Base-by-base conservation (phyloP, 371 early-diverging fungal species). In the Actinomucor elegans region DNA sequence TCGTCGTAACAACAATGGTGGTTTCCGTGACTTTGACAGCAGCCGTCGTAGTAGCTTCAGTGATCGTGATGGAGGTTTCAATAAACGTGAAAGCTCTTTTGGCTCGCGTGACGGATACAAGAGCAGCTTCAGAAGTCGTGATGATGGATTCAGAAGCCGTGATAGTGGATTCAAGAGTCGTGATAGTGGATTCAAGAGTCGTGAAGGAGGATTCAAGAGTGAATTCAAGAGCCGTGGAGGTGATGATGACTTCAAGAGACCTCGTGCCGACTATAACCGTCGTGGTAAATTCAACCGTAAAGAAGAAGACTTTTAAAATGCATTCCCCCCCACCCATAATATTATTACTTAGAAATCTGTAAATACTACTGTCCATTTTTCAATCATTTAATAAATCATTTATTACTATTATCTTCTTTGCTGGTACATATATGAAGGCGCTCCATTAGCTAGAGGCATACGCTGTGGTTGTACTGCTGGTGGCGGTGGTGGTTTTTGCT, bases 401-500 rank as follows among this genome's bases (percentile, higher is more conserved):
- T n/a, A n/a, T n/a, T n/a, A n/a, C n/a, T n/a, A n/a, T n/a, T n/a
- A n/a, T n/a, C n/a, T n/a, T n/a, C n/a, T n/a, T n/a, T n/a, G n/a
- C n/a, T n/a, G n/a, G n/a, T n/a, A n/a, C n/a, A n/a, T n/a, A n/a
- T n/a, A n/a, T n/a, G n/a, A n/a, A n/a, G n/a, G n/a, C n/a, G n/a
- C n/a, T n/a, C 7, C 47, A 20, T 9, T 12, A 14, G n/a, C 11
- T 21, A 29, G 17, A 8, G 34, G 26, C 34, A n/a, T 21, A 14
- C 36, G 57, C 15, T 57, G 57, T 17, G 20, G 49, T 49, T 48
- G 60, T 7, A 23, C 15, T 5, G 27, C 11, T 29, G 46, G 38
- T 47, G 11, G 57, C 8, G 38, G 51, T 15, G 37, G 37, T 11
- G 54, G 43, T 11, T 52, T 43, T 37, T 57, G 52, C 34, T 52